Base-by-base conservation (phyloP, 2,329 filamentous ascomycete species). In the Alternaria tenuissima region DNA sequence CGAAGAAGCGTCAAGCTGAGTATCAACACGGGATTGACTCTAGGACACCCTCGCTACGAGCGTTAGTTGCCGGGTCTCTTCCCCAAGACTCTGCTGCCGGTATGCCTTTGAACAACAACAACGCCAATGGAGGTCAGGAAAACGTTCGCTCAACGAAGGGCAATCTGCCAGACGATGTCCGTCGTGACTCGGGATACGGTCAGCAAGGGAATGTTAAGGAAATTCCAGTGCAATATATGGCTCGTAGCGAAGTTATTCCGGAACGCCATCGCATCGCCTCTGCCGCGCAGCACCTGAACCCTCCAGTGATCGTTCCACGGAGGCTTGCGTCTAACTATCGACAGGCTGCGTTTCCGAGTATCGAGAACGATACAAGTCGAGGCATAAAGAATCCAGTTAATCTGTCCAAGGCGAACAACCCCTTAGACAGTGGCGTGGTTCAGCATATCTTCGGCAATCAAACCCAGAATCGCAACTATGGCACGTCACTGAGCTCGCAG, bases 51-150 rank as follows among this genome's bases (percentile, higher is more conserved):
- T 75, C 74, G 32, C 65, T 76, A 7, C 71, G 71, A 24, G 73
- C 69, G 20, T 62, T 71, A 3, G 59, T 72, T n/a, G 65, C 69
- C 20, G 61, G 52, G 16, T 70, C 69, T 20, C 63, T 66, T 11
- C 69, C 68, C 28, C 69, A 71, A 7, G 74, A 78, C 47, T 75
- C 76, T 43, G 70, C 64, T 4, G 44, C 74, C 46, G 68, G 67
- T 48, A 69, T 76, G 66, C 63, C 64, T 1, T 72, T 76, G 59
- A 66, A 63, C 34, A 63, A 59, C 14, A 61, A 26, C 47, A 63
- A 67, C 24, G 55, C 62, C 20, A 28, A 51, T 14, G 57, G 58
- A 12, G 61, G 57, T 41, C 68, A 75, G 42, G 76, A 77, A 55
- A 77, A 77, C 42, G 18, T 65, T 30, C 71, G 68, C 3, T 63